Percentiles rank a stretch among this genome's conserved stretches.
Evolutionary conservation across 1,284 basidiomycete species (phyloP).

Genomic region (Phaffia rhodozyma): DNA sequence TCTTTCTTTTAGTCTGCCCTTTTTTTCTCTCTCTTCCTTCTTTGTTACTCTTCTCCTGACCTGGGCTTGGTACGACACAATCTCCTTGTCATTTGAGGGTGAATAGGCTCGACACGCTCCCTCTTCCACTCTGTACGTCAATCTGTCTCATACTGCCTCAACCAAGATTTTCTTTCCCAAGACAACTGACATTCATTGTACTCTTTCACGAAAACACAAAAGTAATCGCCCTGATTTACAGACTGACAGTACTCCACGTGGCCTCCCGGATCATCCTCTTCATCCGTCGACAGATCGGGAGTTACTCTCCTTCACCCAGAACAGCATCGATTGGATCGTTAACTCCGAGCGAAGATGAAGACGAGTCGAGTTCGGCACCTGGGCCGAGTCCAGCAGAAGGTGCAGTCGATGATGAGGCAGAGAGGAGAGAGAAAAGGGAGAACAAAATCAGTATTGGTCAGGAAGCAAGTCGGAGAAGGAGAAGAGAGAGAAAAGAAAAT

Average conservation of each 20-base stretch:
- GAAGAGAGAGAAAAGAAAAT: slow-evolving; percentile 25
- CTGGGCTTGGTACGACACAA: not conserved
- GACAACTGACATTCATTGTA: too few relatives aligned
- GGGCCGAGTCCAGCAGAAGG: not conserved
- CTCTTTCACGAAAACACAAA: not conserved
- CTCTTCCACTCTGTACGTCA: not conserved
- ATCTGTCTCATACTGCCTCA: too few relatives aligned
- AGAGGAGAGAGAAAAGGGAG: too few relatives aligned
- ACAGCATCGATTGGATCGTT: slow-evolving; percentile 31
- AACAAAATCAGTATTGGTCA: slow-evolving; percentile 25
- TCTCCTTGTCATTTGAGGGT: not conserved
- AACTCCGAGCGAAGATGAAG: slow-evolving; percentile 23
- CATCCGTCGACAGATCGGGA: slow-evolving; percentile 48
- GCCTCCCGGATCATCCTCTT: slow-evolving; percentile 66
- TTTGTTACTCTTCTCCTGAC: not conserved
- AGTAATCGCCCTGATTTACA: slow-evolving; percentile 67
- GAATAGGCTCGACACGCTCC: not conserved
- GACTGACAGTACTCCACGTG: slow-evolving; percentile 68
- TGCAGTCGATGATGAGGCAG: not conserved
- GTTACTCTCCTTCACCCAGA: slow-evolving; percentile 27
- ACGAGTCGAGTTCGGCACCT: not conserved
- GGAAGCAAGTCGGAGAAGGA: slow-evolving; percentile 31
- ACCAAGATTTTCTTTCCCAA: too few relatives aligned
- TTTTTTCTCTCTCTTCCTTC: not conserved
- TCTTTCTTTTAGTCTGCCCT: not conserved